Evolutionary conservation across 2,329 filamentous ascomycete genomes (phyloP).

Genomic region (Clarireedia paspali): DNA sequence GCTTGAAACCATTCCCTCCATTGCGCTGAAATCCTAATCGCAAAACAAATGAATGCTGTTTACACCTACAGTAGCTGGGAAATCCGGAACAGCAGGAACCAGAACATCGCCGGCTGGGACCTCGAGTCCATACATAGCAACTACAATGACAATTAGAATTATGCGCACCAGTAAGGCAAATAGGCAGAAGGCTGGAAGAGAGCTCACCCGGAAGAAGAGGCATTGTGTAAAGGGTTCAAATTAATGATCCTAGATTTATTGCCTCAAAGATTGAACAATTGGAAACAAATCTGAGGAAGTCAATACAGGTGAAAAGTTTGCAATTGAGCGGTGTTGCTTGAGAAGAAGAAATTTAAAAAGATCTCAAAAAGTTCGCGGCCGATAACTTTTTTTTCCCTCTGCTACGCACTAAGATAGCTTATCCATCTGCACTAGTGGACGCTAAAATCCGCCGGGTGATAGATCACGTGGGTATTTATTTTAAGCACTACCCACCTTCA

Average conservation of each 20-base stretch:
- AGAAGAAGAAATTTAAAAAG: constrained; percentile 1
- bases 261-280: neutral
- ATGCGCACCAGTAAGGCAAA: neutral
- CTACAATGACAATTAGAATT: constrained; percentile 35
- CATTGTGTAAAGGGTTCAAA: constrained; percentile 36
- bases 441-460: neutral
- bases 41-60: neutral
- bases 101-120: constrained; percentile 79
- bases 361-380: constrained; percentile 13
- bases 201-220: constrained; percentile 41
- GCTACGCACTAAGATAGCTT: constrained; percentile 21
- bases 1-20: neutral
- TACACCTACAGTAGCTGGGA: constrained; percentile 72
- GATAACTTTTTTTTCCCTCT: constrained; percentile 21
- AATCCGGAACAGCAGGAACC: constrained; percentile 69
- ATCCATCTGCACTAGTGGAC: constrained; percentile 9
- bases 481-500: neutral
- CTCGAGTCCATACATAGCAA: constrained; percentile 87
- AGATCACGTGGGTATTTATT: neutral
- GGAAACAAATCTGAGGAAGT: neutral
- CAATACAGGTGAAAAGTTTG: neutral
- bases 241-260: constrained; percentile 4
- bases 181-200: neutral
- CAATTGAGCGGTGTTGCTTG: neutral
- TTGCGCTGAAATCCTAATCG: neutral